Conservation (phyloP, 306 rosid genomes). For the Quercus robur region DNA sequence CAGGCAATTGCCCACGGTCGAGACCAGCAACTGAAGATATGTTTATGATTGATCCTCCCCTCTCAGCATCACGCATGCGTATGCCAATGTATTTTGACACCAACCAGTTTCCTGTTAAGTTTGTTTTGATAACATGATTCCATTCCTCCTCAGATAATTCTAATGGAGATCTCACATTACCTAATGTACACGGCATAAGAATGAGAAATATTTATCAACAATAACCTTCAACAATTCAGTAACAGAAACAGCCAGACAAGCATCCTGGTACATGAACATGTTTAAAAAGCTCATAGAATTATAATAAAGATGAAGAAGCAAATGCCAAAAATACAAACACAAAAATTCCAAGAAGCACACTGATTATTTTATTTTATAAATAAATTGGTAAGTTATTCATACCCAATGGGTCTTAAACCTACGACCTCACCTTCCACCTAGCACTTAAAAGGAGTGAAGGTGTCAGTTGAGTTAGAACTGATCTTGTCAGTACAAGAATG, state of each 20-base stretch:
- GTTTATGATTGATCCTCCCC: conserved; percentile 69
- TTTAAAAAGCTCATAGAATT: neutral
- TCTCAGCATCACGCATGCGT: conserved; percentile 47
- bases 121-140: conserved; percentile 48
- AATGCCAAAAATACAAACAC: no score
- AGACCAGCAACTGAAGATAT: conserved; percentile 64
- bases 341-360: no score
- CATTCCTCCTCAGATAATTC: conserved; percentile 73
- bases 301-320: neutral
- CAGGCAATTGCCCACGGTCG: conserved; percentile 63
- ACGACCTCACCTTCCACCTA: no score
- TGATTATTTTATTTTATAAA: no score
- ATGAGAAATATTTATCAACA: neutral
- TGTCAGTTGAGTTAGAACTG: no score
- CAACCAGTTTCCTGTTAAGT: conserved; percentile 68
- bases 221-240: neutral
- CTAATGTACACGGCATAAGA: conserved; percentile 22
- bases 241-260: neutral
- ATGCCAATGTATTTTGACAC: conserved; percentile 60
- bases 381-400: no score
- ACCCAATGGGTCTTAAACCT: no score
- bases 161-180: conserved; percentile 52
- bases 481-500: no score
- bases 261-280: neutral
- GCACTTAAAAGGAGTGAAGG: no score